Conservation (phyloP, 495 filamentous ascomycete genomes). For the Aspergillus diversus region DNA sequence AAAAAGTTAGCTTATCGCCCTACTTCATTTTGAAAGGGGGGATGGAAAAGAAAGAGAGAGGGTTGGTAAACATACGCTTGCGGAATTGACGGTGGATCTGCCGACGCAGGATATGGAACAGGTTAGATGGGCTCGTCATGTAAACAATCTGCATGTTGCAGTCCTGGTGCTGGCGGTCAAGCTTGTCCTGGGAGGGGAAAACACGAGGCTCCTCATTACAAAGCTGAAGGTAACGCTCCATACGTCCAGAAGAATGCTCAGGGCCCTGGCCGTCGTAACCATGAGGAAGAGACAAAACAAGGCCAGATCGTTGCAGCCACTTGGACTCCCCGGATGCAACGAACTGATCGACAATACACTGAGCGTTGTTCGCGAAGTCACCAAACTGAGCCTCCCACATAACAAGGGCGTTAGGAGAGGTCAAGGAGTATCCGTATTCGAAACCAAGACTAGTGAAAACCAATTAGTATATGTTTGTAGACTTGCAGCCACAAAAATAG, state of each 20-base stretch:
- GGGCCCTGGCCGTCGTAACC: slow-evolving; percentile 98
- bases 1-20: slow-evolving; percentile 38
- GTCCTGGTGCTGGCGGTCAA: slow-evolving; percentile 97
- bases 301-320: slow-evolving; percentile 95
- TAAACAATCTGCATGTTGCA: slow-evolving; percentile 99
- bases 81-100: slow-evolving; percentile 99
- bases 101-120: slow-evolving; percentile 94
- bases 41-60: not conserved
- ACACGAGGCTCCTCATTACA: slow-evolving; percentile 97
- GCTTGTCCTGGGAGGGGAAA: slow-evolving; percentile 83
- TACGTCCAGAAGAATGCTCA: slow-evolving; percentile 95
- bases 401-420: slow-evolving; percentile 92
- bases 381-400: slow-evolving; percentile 99
- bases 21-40: not conserved
- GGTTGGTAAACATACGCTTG: slow-evolving; percentile 72
- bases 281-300: slow-evolving; percentile 93
- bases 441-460: slow-evolving; percentile 72
- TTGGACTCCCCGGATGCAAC: slow-evolving; percentile 96
- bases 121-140: slow-evolving; percentile 89
- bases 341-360: slow-evolving; percentile 99
- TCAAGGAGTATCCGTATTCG: slow-evolving; percentile 97
- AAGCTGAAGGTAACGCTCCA: slow-evolving; percentile 96
- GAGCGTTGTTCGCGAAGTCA: slow-evolving; percentile 99
- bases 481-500: not conserved
- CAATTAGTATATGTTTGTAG: slow-evolving; percentile 26